Evolutionary conservation across 768 basidiomycete genomes (phyloP), one percentile per base, ranked within the genome.

Genomic region (Xerocomus potaroensis): DNA sequence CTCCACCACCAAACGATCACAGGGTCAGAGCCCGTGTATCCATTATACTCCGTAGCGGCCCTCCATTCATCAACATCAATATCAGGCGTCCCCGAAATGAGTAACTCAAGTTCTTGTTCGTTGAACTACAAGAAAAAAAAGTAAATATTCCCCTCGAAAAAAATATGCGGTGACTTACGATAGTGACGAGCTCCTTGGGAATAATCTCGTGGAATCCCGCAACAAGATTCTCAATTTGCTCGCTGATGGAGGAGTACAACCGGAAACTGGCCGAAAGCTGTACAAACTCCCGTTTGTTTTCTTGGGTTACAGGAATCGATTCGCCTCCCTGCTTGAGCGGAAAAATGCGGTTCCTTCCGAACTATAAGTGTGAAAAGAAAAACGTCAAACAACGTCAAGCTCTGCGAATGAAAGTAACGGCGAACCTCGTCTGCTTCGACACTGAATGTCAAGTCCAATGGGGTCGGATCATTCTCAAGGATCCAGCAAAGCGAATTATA

Each of bases 1-100:
- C 96, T 80, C 96, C 96, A 99, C 87, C 92, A 97, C 94, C 94
- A 99, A 23, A 90, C 84, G 49, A 98, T 93, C 59, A 95, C 93
- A 6, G 95, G 91, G 64, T 99, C 94, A 3, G 87, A 88, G 58
- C 86, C 79, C 6, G 77, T 80, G 64, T 91, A 92, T 38, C 90
- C 88, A 52, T 85, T 90, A 69, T 93, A 91, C 60, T 93, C 91
- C 3, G 90, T 93, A 11, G 90, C 89, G 14, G 87, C 83, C 43
- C 90, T 81, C 91, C 92, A 94, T 67, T 98, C 96, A 63, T 99
- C 96, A 2, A 97, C 91, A 57, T 98, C 94, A 53, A 99, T 92
- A 55, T 95, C 93, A n/a, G 96, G 95, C 16, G 95, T 93, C 21
- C 96, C 96, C 4, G 91, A 94, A 51, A 96, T 95, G 35, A 96